Conservation (phyloP, 768 basidiomycete species). For the Amanita fuliginea region DNA sequence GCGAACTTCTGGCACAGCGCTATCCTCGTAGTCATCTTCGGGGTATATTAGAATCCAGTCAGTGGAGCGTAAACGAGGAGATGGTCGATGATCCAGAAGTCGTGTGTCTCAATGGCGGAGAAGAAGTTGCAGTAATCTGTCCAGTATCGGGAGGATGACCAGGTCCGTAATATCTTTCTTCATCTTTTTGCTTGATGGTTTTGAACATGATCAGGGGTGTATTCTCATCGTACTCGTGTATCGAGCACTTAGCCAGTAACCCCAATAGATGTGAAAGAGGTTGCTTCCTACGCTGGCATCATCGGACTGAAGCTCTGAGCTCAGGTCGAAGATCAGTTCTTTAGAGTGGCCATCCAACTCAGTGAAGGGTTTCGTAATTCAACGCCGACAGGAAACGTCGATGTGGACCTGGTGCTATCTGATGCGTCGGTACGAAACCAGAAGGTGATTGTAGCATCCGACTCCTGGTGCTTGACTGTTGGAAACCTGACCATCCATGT, state of each 20-base stretch:
- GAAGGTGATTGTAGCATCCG: too few relatives aligned
- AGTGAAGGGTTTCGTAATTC: too few relatives aligned
- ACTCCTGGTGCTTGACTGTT: too few relatives aligned
- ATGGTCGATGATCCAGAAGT: constrained; percentile 56
- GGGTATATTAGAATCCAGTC: constrained; percentile 45
- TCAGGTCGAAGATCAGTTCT: too few relatives aligned
- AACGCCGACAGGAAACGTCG: too few relatives aligned
- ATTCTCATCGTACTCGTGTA: neutral
- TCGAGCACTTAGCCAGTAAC: neutral
- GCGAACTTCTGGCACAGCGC: constrained; percentile 37
- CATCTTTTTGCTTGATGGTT: neutral
- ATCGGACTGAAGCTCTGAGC: too few relatives aligned
- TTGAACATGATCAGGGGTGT: neutral
- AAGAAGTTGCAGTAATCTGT: constrained; percentile 72
- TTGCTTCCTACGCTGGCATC: too few relatives aligned
- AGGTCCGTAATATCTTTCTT: neutral
- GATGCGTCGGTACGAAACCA: too few relatives aligned
- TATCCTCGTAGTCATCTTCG: constrained; percentile 41
- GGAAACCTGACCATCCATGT: too few relatives aligned
- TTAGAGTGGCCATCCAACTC: too few relatives aligned
- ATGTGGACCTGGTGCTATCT: too few relatives aligned
- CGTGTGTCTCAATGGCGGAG: constrained; percentile 49
- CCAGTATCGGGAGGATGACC: constrained; percentile 70
- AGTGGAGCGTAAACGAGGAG: constrained; percentile 75
- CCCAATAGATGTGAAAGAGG: too few relatives aligned